Percentiles rank a stretch among this genome's conserved stretches.
These are phyloP conservation scores for Aspergillaceae sp. DNA, from an alignment of 2,329 filamentous ascomycete genomes.

Conservation along the genomic window DNA sequence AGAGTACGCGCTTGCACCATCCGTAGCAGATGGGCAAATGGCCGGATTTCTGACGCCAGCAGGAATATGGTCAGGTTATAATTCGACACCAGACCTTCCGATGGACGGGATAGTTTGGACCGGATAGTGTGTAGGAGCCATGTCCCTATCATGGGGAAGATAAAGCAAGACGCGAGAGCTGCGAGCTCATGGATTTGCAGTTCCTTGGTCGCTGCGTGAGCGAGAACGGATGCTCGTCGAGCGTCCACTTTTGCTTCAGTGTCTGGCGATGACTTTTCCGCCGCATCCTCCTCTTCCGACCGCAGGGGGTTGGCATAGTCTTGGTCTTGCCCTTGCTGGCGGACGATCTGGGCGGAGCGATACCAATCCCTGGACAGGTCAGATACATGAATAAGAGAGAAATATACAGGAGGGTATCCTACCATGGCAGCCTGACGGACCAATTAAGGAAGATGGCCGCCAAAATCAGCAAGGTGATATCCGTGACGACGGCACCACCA, in stretches of 20 bases:
- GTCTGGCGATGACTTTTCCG: constrained; percentile 1
- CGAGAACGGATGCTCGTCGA: constrained; percentile 10
- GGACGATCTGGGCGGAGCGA: constrained; percentile 57
- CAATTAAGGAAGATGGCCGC: constrained; percentile 84
- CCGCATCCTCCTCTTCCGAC: constrained; percentile 14
- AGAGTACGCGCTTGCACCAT: constrained; percentile 71
- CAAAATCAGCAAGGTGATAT: constrained; percentile 69
- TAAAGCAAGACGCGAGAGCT: constrained; percentile 69
- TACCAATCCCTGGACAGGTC: constrained; percentile 57
- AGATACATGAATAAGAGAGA: background rate
- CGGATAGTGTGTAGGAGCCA: constrained; percentile 77
- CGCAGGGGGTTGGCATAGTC: constrained; percentile 14
- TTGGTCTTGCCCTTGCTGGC: constrained; percentile 29
- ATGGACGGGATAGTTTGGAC: constrained; percentile 68
- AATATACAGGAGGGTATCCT: constrained; percentile 22
- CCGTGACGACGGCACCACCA: constrained; percentile 73
- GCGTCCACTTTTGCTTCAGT: constrained; percentile 4
- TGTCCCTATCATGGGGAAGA: constrained; percentile 68
- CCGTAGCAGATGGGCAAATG: constrained; percentile 70
- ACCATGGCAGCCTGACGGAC: constrained; percentile 87
- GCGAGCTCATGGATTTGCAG: constrained; percentile 66
- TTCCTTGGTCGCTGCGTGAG: constrained; percentile 46
- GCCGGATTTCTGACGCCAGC: constrained; percentile 75
- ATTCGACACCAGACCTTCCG: constrained; percentile 80
- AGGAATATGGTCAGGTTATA: constrained; percentile 90